Evolutionary conservation across 192 early-diverging fungal genomes (phyloP).

Genomic region (Coemansia umbellata): DNA sequence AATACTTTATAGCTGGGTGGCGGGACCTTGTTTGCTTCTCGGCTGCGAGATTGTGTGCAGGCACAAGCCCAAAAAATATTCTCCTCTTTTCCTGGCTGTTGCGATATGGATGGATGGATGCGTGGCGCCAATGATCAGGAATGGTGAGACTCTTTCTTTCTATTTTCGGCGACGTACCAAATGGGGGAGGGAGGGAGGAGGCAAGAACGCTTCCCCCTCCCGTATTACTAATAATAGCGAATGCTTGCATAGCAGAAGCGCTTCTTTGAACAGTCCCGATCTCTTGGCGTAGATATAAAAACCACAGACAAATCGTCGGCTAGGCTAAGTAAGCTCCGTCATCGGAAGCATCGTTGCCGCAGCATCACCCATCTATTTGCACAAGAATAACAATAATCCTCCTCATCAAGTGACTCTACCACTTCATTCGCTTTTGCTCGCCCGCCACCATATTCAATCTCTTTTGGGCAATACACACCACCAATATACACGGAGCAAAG

Average conservation of each 20-base stretch:
- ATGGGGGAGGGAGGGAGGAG: not conserved
- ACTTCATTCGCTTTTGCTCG: too few relatives aligned
- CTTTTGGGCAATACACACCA: too few relatives aligned
- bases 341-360: too few relatives aligned
- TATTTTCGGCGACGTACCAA: constrained; percentile 15
- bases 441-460: too few relatives aligned
- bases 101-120: not conserved
- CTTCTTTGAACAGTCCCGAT: constrained; percentile 2
- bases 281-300: constrained; percentile 29
- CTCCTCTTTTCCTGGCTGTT: not conserved
- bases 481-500: too few relatives aligned
- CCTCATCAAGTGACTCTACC: not conserved
- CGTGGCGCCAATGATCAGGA: not conserved
- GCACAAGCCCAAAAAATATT: not conserved
- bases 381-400: not conserved
- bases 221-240: constrained; percentile 22
- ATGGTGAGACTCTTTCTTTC: constrained; percentile 3
- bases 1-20: too few relatives aligned
- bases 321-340: not conserved
- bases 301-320: constrained; percentile 4
- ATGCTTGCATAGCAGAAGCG: constrained; percentile 1
- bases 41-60: too few relatives aligned
- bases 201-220: not conserved
- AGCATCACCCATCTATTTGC: not conserved
- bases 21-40: too few relatives aligned